phyloP scores from a whole-genome alignment of 768 basidiomycete genomes.

The Russula sp. region DNA sequence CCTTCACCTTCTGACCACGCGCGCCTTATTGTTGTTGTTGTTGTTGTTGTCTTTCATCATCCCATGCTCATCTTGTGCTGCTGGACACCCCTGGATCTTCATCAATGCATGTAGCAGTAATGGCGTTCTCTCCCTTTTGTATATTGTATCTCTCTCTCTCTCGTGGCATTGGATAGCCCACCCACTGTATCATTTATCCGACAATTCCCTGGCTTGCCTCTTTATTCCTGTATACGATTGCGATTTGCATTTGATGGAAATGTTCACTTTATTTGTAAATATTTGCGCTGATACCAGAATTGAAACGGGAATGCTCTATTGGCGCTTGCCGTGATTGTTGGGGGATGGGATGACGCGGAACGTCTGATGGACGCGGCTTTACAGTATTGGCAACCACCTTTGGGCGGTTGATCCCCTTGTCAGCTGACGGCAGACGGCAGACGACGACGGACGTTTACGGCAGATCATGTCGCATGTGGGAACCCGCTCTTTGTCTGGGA shows the following conservation, averaged over 20 bases:
- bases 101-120: constrained; percentile 16
- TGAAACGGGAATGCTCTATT: not conserved
- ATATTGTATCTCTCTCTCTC: constrained; percentile 18
- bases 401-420: constrained; percentile 2
- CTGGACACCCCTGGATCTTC: constrained; percentile 1
- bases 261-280: constrained; percentile 22
- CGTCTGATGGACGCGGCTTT: constrained; percentile 3
- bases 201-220: no score
- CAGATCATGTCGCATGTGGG: constrained; percentile 5
- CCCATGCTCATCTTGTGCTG: constrained; percentile 4
- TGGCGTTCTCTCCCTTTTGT: constrained; percentile 17
- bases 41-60: no score
- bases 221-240: constrained; percentile 13
- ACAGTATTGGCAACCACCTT: constrained; percentile 1
- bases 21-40: not conserved
- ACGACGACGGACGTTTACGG: no score
- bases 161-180: constrained; percentile 13
- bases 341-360: constrained; percentile 1
- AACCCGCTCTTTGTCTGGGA: not conserved
- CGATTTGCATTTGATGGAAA: constrained; percentile 6
- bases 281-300: constrained; percentile 14
- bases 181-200: constrained; percentile 21
- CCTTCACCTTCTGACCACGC: constrained; percentile 12
- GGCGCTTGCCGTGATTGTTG: no score
- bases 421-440: constrained; percentile 7